Evolutionary conservation across 2,329 filamentous ascomycete species (phyloP), one percentile per base, ranked within the genome.

Genomic region (Phialophora tarda): DNA sequence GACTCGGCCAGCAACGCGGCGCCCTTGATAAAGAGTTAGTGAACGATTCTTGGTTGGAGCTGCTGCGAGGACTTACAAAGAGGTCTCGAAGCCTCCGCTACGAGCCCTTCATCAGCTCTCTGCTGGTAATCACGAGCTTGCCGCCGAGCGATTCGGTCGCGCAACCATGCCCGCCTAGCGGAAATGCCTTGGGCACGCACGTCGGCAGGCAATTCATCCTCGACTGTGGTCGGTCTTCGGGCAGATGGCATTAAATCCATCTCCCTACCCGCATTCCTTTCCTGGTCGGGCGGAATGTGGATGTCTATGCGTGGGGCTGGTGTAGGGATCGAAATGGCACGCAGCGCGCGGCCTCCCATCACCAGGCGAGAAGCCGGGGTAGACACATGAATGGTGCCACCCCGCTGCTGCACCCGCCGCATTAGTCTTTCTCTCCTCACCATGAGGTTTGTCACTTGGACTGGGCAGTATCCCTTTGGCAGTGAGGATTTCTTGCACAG

Each of bases 401-500:
- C 24, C 8, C 68, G 66, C 53, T 68, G 59, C 47, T 64, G 63
- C 61, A 72, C 71, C 51, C 70, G 51, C 51, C 89, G 82, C 12
- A 92, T 81, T 26, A 90, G 85, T 17, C 90, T 84, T 78, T 97
- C 93, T 47, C 91, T 86, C 23, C 91, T 88, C 5, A 96, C 93
- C 90, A 96, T 96, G 17, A 86, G 84, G 72, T 96, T 95, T 4
- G 92, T 96, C 50, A 96, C 88, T 21, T 83, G 83, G 0, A 82
- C 79, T 0, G 89, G 88, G 63, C 87, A 88, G 73, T 86, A 84
- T 21, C 83, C 91, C 80, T 72, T 73, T 6, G 93, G 93, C 0
- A 97, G 80, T 73, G 93, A 91, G 58, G 86, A 91, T 67, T 89
- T 86, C 77, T 97, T 97, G 82, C 95, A 99, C 72, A 96, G 82